Evolutionary conservation across 257 asterid species (phyloP), one percentile per base, ranked within the genome.

Genomic region (Gentiana straminea): DNA sequence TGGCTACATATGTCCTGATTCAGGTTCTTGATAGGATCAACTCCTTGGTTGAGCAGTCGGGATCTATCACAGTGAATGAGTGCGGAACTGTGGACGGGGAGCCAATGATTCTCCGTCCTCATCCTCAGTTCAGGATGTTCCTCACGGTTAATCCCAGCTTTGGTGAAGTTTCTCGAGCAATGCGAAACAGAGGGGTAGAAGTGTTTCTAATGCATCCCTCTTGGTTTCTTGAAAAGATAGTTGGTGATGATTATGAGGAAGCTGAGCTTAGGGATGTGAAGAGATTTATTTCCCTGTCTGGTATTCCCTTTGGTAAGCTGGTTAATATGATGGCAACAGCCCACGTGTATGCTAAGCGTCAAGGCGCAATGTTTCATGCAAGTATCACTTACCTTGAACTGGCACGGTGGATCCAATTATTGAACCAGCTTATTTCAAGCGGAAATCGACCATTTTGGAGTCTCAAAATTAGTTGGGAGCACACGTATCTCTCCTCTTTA

Each of bases 1-100:
- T 12, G 41, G 8, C n/a, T 35, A 10, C 52, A 44, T 68, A 33
- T 56, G 12, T 35, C 58, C 47, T 50, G 39, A 55, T 65, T 65
- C 83, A 91, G 98, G 97, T 92, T 78, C 99, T 92, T 61, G 99
- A 92, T 73, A 77, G 99, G 79, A 81, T 92, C 39, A 92, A 92
- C 78, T 92, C 99, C 56, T 80, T 92, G 79, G 99, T 92, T 57
- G 99, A 92, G 84, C 94, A 85, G 52, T 88, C 94, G 52, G 99
- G 99, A 66, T 88, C 97, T 47, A 92, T 92, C 64, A 85, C 91
- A 49, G 73, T 92, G 60, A 92, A 85, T 59, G 99, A 92, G 69
- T 85, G 99, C 71, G 99, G 99, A 51, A 74, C 79, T 64, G 86
- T 88, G 54, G 86, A 92, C 50, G 99, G 99, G 57, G 68, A 78